These are phyloP conservation scores for Avena eriantha DNA, from an alignment of 176 grass and related monocot species.

Conservation along the genomic window DNA sequence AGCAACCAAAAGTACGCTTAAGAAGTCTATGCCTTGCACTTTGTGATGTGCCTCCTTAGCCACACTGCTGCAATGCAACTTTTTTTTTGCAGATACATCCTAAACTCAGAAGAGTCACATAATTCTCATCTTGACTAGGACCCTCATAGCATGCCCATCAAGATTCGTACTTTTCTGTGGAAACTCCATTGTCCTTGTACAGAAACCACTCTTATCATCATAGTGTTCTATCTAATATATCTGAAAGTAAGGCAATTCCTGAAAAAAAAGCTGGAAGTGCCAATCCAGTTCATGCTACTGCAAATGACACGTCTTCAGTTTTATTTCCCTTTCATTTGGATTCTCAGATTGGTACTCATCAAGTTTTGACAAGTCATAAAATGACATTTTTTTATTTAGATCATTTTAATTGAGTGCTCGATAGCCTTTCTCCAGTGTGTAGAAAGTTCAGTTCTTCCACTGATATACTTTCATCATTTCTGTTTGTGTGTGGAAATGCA, in stretches of 20 bases:
- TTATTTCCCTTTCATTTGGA: conserved; percentile 11
- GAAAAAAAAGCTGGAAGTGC: conserved; percentile 3
- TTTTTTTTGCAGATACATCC: not conserved
- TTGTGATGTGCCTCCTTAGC: conserved; percentile 17
- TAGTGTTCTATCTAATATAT: conserved; percentile 12
- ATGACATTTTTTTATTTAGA: not conserved
- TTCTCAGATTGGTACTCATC: conserved; percentile 15
- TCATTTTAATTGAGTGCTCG: not conserved
- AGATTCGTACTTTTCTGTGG: not conserved
- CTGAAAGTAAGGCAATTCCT: conserved; percentile 19
- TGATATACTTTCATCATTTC: not conserved
- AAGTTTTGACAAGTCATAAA: not conserved
- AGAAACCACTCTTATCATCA: conserved; percentile 8
- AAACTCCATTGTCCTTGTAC: not conserved
- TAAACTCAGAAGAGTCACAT: not conserved
- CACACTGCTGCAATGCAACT: not conserved
- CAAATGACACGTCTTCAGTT: not conserved
- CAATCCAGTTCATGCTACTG: conserved; percentile 17
- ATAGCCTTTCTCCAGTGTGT: conserved; percentile 2
- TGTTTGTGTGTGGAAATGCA: conserved; percentile 55
- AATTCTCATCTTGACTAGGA: conserved; percentile 17
- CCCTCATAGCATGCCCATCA: not conserved
- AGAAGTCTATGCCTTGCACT: not conserved
- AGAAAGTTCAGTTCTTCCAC: not conserved
- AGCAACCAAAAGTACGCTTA: not conserved